phyloP scores from a whole-genome alignment of 331 rosid species.

The Pyracantha coccinea region DNA sequence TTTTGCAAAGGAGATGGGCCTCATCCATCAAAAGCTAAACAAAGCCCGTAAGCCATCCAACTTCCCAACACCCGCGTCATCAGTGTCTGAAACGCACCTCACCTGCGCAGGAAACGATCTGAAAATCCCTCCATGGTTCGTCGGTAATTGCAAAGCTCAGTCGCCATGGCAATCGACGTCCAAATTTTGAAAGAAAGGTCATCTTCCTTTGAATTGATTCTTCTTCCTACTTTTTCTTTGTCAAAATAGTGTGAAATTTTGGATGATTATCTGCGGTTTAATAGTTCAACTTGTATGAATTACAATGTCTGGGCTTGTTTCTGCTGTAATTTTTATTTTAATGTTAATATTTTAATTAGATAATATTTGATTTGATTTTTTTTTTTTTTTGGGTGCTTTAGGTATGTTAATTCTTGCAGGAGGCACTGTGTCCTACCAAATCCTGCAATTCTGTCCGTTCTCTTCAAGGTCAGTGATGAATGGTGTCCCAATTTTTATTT shows the following conservation, averaged over 20 bases:
- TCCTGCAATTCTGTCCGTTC: constrained; percentile 42
- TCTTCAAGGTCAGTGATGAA: constrained; percentile 51
- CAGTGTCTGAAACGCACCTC: not conserved
- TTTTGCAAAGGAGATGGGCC: not conserved
- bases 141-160: constrained; percentile 3
- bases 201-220: not conserved
- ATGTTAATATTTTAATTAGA: not conserved
- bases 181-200: constrained; percentile 45
- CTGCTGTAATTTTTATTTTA: not conserved
- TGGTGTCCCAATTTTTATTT: not conserved
- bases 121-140: not conserved
- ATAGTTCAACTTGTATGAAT: not conserved
- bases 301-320: not conserved
- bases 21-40: not conserved
- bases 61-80: not conserved
- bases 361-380: not conserved
- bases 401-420: constrained; percentile 64
- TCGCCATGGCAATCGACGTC: constrained; percentile 48
- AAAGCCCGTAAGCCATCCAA: not conserved
- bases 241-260: not conserved
- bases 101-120: not conserved
- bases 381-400: constrained; percentile 19
- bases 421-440: constrained; percentile 53
- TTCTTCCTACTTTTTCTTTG: not conserved
- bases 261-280: not conserved